Percentiles rank a stretch among this genome's conserved stretches.
phyloP scores from a whole-genome alignment of 164 flowering plant species.

The Aristolochia contorta region DNA sequence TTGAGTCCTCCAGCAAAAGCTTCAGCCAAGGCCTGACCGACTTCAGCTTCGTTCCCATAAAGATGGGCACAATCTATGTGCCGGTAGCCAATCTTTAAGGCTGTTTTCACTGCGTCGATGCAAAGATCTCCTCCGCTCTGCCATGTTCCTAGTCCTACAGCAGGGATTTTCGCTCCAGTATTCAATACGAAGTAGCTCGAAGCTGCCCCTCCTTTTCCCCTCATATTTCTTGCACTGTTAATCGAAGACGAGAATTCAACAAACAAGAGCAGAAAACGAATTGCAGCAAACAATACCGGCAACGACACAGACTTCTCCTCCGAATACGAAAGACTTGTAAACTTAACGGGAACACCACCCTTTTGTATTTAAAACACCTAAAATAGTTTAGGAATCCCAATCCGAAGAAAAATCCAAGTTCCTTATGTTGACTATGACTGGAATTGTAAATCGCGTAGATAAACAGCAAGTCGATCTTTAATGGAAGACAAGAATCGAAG shows the following conservation, averaged over 20 bases:
- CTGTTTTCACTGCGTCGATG: slow-evolving; percentile 50
- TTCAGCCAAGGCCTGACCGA: slow-evolving; percentile 50
- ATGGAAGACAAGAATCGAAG: no score
- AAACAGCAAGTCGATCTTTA: no score
- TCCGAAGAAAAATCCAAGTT: not conserved
- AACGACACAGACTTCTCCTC: no score
- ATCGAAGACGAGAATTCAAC: slow-evolving; percentile 1
- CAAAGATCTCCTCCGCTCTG: slow-evolving; percentile 66
- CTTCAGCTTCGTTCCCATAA: slow-evolving; percentile 59
- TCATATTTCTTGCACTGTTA: slow-evolving; percentile 14
- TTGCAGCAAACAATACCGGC: not conserved
- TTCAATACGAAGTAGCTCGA: slow-evolving; percentile 39
- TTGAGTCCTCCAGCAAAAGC: slow-evolving; percentile 35
- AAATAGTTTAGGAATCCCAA: not conserved
- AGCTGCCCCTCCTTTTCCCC: slow-evolving; percentile 18
- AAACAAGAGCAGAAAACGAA: slow-evolving; percentile 2
- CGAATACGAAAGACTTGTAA: no score
- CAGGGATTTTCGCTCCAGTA: slow-evolving; percentile 51
- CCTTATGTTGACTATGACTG: not conserved
- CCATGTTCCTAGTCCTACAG: slow-evolving; percentile 75
- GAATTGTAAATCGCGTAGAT: no score
- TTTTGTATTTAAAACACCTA: not conserved
- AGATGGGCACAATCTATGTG: slow-evolving; percentile 71
- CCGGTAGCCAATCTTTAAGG: slow-evolving; percentile 49
- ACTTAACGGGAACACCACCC: no score